Evolutionary conservation across 2,329 filamentous ascomycete species (phyloP), one percentile per base, ranked within the genome.

Genomic region (Albophoma yamanashiensis): DNA sequence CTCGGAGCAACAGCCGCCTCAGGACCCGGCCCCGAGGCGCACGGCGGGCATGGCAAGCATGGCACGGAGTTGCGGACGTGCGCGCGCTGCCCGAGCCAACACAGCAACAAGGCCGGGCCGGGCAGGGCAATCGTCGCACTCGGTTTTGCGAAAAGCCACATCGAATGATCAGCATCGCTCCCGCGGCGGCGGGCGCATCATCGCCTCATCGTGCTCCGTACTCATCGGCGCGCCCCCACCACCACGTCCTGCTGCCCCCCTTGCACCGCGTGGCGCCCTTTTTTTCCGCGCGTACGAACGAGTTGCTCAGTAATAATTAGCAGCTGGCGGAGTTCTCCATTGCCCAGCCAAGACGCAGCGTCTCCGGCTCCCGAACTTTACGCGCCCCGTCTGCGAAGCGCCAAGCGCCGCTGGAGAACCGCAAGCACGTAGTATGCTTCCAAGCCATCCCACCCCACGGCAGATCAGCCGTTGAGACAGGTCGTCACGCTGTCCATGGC

Each of bases 151-250:
- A 6, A 27, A 31, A 36, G 40, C 20, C 43, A 25, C 43, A 58
- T 59, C 58, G 58, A 47, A 56, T 40, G 52, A 59, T 59, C 53
- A 56, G 42, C 58, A 43, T 56, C 42, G 31, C 42, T 59, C 58
- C 58, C 53, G 58, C 58, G 34, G 52, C n/a, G 27, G 20, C 47
- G 22, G 39, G 34, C 42, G 22, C 42, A 47, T 34, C 27, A 34
- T 34, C 4, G 12, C 17, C 11, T 38, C 36, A 11, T 38, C 36
- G 36, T 38, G 11, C 2, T 9, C 34, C 6, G 7, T 7, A 6
- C 22, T 31, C 27, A 5, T 31, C 27, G 27, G 27, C 27, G 27
- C 27, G 27, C 27, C 22, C 22, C 43, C 11, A n/a, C 43, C n/a
- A 14, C 22, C 43, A 14, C 42, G 3, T 11, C 20, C 9, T 22